Evolutionary conservation across 768 basidiomycete genomes (phyloP), one percentile per base, ranked within the genome.

Genomic region (Boletus subparvulus): DNA sequence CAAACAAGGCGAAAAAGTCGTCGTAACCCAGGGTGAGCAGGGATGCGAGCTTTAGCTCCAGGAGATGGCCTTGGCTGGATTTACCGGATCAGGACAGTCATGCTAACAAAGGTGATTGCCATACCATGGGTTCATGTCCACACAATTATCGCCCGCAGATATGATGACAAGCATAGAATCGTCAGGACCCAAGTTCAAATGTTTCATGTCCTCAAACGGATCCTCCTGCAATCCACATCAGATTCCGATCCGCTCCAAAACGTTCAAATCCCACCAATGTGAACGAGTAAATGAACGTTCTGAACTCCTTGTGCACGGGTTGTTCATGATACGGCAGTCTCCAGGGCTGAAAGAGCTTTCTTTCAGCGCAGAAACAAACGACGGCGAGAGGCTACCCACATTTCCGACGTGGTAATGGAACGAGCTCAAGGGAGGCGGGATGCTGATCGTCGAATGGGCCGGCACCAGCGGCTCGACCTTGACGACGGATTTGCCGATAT

Each of bases 91-190:
- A 59, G 21, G 21, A 21, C 21, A 21, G 21, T 21, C 2, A 41
- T 39, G 44, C 5, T 26, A 19, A 11, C 12, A 35, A 47, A 16
- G 13, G 9, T 36, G 36, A 41, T 35, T n/a, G 14, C 47, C 65
- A 7, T 63, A 80, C 74, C 77, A 83, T 4, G 86, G 85, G 67
- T 88, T 88, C 80, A 88, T 80, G 70, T 89, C 88, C 52, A 89
- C 88, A 50, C 83, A 83, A 56, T 92, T 91, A 69, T 90, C 89
- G 0, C 89, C 89, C 4, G 87, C 90, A 49, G 83, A 85, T 1
- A 88, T 90, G 63, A 92, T 90, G n/a, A 85, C 83, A 13, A 91
- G 77, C 65, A 91, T 79, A 1, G 83, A 79, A 71, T 92, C 89
- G 13, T 85, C 77, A 36, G 72, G 69, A 19, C 80, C 78, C 54